phyloP scores from a whole-genome alignment of 495 filamentous ascomycete genomes.

The Podospora pseudocomata region DNA sequence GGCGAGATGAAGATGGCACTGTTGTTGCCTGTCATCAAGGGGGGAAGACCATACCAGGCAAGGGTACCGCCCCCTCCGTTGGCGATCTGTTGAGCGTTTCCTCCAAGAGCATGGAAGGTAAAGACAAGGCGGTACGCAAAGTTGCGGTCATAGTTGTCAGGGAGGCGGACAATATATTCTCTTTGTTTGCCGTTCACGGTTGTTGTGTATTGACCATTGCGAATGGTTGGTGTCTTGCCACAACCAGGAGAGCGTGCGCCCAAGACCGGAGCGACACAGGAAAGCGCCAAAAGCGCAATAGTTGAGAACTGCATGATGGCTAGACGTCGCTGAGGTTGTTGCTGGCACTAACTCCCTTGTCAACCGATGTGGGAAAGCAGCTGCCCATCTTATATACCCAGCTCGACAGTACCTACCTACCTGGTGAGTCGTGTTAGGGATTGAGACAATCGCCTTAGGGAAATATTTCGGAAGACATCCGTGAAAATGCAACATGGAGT shows the following conservation, averaged over 20 bases:
- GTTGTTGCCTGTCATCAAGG: conserved; percentile 35
- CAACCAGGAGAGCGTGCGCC: conserved; percentile 15
- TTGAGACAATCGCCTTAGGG: not conserved
- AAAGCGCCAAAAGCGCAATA: not conserved
- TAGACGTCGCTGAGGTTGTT: not conserved
- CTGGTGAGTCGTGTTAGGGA: no score
- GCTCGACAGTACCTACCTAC: no score
- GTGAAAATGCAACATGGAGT: not conserved
- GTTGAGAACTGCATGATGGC: conserved; percentile 1
- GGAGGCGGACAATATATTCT: conserved; percentile 38
- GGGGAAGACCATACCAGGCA: conserved; percentile 41
- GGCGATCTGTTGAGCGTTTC: conserved; percentile 39
- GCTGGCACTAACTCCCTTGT: not conserved
- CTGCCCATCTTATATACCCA: not conserved
- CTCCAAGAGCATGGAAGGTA: conserved; percentile 35
- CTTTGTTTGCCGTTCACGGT: conserved; percentile 25
- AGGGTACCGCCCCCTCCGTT: conserved; percentile 37
- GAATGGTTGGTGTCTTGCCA: conserved; percentile 14
- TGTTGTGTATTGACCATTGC: conserved; percentile 18
- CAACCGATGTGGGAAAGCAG: not conserved
- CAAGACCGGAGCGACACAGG: not conserved
- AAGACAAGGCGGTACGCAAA: conserved; percentile 34
- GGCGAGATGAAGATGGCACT: conserved; percentile 44
- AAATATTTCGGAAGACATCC: not conserved
- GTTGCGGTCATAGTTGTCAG: conserved; percentile 40